Evolutionary conservation across 768 basidiomycete genomes (phyloP), one percentile per base, ranked within the genome.

Genomic region (Lactifluus pinguis): DNA sequence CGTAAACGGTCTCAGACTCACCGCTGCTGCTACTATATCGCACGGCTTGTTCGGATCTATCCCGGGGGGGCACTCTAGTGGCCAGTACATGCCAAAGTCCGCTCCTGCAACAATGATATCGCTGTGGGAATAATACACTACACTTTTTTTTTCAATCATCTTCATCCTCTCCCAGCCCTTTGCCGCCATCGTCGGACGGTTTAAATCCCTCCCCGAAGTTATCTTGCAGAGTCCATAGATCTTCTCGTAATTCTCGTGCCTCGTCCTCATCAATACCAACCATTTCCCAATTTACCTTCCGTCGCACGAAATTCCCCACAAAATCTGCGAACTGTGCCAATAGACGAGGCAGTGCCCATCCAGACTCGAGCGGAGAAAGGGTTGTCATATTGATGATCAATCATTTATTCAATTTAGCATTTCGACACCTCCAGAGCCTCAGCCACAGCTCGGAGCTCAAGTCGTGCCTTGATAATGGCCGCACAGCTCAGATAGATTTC

Each of bases 271-370:
- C 65, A 25, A 55, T 21, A 6, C 60, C 65, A 9, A 65, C 34
- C 34, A 47, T 36, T 38, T 47, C 34, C 65, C 65, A 65, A 38
- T 61, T 42, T 6, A 61, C 29, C 42, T 59, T 61, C 32, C 60
- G 52, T 25, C 47, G 63, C 3, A 76, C 69, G 54, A 76, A 77
- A 9, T 67, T 67, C 32, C 83, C 79, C 5, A 80, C 72, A 52
- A 83, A 77, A 15, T 67, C 69, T 2, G 84, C 86, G 67, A 86
- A 84, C 3, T 70, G 66, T 30, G 74, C 72, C 63, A 89, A 75
- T n/a, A 80, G 61, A 10, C 57, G 53, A 55, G 14, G 79, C 73
- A 25, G 73, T 75, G 10, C 70, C 72, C 11, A 69, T 70, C 21
- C 78, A 76, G 19, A 75, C 72, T 34, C 85, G 66, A 11, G 82